Evolutionary conservation across 2,329 filamentous ascomycete species (phyloP).

Genomic region (Cercospora sesami): DNA sequence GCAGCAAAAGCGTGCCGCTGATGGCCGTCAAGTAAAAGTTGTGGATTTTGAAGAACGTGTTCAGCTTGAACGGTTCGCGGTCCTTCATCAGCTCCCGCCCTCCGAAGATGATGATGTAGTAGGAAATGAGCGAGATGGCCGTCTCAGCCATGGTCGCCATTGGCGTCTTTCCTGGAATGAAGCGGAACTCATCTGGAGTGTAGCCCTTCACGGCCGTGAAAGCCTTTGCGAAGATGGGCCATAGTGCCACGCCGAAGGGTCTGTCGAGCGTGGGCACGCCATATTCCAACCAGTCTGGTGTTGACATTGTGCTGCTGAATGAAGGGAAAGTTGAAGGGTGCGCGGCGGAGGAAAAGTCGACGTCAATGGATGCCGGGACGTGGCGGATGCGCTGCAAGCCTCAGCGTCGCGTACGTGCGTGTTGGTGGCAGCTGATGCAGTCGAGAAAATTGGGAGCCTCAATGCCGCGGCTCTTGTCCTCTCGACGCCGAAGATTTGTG

Average conservation of each 20-base stretch:
- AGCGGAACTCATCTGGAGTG: conserved; percentile 81
- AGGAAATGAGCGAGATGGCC: conserved; percentile 75
- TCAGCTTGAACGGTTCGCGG: conserved; percentile 80
- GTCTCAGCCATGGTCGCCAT: conserved; percentile 89
- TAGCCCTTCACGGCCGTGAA: conserved; percentile 78
- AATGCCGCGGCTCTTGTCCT: conserved; percentile 1
- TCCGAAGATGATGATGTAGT: conserved; percentile 92
- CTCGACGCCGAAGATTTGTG: neutral
- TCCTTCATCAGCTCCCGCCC: conserved; percentile 91
- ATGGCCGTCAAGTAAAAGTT: conserved; percentile 91
- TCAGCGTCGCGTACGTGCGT: conserved; percentile 8
- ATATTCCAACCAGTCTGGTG: conserved; percentile 54
- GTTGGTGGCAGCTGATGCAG: conserved; percentile 1
- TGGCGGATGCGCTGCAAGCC: conserved; percentile 11
- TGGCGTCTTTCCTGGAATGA: conserved; percentile 76
- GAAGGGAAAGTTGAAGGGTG: conserved; percentile 3
- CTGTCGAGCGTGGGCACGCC: conserved; percentile 78
- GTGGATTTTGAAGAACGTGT: conserved; percentile 88
- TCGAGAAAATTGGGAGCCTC: conserved; percentile 3
- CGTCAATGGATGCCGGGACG: conserved; percentile 1
- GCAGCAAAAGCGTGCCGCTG: conserved; percentile 73
- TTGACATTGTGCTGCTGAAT: conserved; percentile 45
- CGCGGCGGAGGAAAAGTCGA: conserved; percentile 1
- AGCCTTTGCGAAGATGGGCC: conserved; percentile 90
- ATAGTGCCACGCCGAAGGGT: conserved; percentile 86